These are phyloP conservation scores for Trapa bicornis DNA, from an alignment of 345 rosid genomes.

Conservation along the genomic window DNA sequence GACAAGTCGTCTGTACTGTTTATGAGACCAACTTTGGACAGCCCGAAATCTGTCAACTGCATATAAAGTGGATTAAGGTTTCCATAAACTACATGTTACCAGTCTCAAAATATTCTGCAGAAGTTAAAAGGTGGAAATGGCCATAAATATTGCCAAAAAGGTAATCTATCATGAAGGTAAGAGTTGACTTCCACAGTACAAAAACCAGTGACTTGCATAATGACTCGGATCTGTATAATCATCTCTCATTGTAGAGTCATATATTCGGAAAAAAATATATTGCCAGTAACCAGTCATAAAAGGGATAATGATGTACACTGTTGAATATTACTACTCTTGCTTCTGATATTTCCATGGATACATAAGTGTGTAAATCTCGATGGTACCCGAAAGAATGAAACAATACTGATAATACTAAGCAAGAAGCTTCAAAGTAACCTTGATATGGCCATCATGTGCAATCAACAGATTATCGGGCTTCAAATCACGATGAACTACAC, in stretches of 20 bases:
- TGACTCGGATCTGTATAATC: neutral
- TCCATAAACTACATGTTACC: neutral
- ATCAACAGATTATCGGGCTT: conserved; percentile 97
- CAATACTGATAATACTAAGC: neutral
- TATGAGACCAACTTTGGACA: conserved; percentile 95
- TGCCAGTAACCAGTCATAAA: no score
- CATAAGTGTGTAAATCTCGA: neutral
- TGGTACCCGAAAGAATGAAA: neutral
- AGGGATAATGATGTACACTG: no score
- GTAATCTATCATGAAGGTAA: neutral
- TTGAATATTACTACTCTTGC: no score
- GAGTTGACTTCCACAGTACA: neutral
- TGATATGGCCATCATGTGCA: conserved; percentile 99
- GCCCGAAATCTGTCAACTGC: conserved; percentile 86
- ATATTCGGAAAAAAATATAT: neutral
- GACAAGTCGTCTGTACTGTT: conserved; percentile 97
- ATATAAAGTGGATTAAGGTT: conserved; percentile 4
- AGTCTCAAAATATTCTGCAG: neutral
- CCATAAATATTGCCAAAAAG: neutral
- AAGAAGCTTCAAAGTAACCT: conserved; percentile 29
- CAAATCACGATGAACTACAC: conserved; percentile 96
- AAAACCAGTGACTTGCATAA: neutral
- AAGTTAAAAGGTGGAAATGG: neutral
- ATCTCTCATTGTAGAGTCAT: neutral
- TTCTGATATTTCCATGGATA: neutral